Percentiles rank a stretch among this genome's conserved stretches.
These are phyloP conservation scores for button mushroom (Agaricus bisporus) DNA, from an alignment of 768 basidiomycete species.

Conservation along the genomic window DNA sequence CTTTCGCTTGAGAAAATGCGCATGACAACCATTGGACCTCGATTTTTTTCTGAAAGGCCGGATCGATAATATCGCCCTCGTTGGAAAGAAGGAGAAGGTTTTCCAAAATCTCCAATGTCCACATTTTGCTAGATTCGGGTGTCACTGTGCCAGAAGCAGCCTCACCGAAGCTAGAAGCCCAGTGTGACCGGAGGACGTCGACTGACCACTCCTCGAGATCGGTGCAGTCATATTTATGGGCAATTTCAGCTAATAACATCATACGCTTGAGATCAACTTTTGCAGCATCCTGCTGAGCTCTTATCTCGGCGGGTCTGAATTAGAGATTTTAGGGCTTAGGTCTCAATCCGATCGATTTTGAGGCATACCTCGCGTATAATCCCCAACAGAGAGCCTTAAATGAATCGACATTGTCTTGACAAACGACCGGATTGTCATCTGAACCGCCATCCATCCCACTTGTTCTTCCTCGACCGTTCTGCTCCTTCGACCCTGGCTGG, in stretches of 20 bases:
- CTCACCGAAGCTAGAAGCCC: background rate
- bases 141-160: background rate
- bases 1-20: background rate
- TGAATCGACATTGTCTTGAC: background rate
- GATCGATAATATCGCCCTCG: background rate
- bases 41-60: background rate
- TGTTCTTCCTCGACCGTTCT: background rate
- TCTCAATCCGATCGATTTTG: background rate
- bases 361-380: background rate
- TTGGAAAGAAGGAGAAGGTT: background rate
- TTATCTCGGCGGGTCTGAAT: background rate
- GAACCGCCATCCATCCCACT: background rate
- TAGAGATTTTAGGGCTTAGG: background rate
- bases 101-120: background rate
- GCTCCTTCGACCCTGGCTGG: background rate
- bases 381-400: conserved; percentile 1
- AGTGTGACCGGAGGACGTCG: background rate
- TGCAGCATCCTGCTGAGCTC: background rate
- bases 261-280: background rate
- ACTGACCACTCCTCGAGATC: background rate
- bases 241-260: background rate
- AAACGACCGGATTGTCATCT: conserved; percentile 1
- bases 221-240: background rate
- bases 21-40: background rate
- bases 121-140: background rate